These are phyloP conservation scores for Gloeopeniophorella convolvens DNA, from an alignment of 768 basidiomycete species.

Conservation along the genomic window DNA sequence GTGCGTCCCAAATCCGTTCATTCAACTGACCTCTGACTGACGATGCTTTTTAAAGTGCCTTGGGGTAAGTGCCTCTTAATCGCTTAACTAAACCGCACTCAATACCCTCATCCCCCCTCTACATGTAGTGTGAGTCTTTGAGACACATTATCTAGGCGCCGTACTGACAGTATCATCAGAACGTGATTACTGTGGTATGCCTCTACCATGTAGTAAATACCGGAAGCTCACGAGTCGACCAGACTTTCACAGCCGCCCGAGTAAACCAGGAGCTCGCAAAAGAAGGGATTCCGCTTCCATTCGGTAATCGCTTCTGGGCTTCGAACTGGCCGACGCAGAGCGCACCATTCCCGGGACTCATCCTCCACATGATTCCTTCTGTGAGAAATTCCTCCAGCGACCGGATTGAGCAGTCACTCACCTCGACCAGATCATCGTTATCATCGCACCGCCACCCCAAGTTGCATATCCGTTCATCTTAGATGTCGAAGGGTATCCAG, in stretches of 20 bases:
- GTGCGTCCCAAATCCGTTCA: constrained; percentile 25
- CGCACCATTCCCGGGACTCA: constrained; percentile 48
- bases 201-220: not conserved
- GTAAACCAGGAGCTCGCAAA: constrained; percentile 60
- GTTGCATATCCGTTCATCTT: constrained; percentile 58
- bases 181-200: constrained; percentile 7
- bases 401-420: not conserved
- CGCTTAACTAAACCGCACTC: not conserved
- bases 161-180: constrained; percentile 4
- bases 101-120: not conserved
- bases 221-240: not conserved
- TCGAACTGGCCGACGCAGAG: constrained; percentile 56
- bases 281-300: constrained; percentile 55
- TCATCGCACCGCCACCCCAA: constrained; percentile 44
- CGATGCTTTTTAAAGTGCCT: constrained; percentile 25
- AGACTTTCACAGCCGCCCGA: constrained; percentile 46
- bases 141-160: not conserved
- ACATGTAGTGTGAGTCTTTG: constrained; percentile 5
- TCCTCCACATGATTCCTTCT: constrained; percentile 50
- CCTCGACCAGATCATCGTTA: constrained; percentile 38
- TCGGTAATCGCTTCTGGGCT: constrained; percentile 54
- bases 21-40: too few species aligned
- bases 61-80: constrained; percentile 25
- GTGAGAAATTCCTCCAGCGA: constrained; percentile 24
- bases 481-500: constrained; percentile 47